Evolutionary conservation across 1,284 basidiomycete genomes (phyloP), one percentile per base, ranked within the genome.

Genomic region (Ganoderma boninense): DNA sequence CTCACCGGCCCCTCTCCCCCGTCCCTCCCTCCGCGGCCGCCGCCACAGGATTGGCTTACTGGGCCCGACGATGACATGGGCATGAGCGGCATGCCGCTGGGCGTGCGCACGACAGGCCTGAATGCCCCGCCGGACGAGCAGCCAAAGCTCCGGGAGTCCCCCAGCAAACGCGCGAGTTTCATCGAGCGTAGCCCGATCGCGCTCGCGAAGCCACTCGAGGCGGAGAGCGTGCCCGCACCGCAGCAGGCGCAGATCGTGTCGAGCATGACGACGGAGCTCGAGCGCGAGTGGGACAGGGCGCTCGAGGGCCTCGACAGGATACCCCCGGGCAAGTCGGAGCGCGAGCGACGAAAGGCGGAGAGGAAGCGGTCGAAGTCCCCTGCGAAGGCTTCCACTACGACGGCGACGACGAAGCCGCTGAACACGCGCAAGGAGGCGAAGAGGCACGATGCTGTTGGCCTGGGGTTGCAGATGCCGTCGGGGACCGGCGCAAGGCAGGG

Each of bases 11-110:
- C 62, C 14, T 42, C 52, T 0, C 64, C 75, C 8, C 79, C 79
- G 2, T 62, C 74, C 0, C 75, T 79, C 0, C 79, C 78, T 10
- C 78, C 77, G 0, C 73, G 79, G 7, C 78, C 78, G 73, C 71
- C 76, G 35, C 81, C 82, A 13, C 85, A 82, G 73, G 93, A 95
- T 76, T 93, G 92, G 92, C 80, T 95, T 23, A 93, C 93, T 20
- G 93, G 93, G 4, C 85, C 86, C 60, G 87, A 89, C 67, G 84
- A 87, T 52, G 83, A 83, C 40, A 46, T 71, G 54, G 83, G 83
- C 40, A 56, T 71, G 59, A 77, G 74, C 49, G 26, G 35, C 29
- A 29, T 29, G 14, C n/a, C 62, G 16, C 29, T 66, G 14, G 42
- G 64, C 63, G 18, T 65, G 67, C 18, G 71, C 43, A 59, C 69